Conservation (phyloP, 164 flowering plant genomes). For the Vitis vinifera region ASM3070453v1 NC_081823.1:1737501-1738000, state of each 20-base stretch:
- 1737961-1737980: too few species aligned
- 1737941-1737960: too few species aligned
- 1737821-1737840: too few species aligned
- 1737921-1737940: too few species aligned
- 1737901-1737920: too few species aligned
- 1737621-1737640: neutral
- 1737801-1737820: neutral
- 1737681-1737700: neutral
- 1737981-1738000: too few species aligned
- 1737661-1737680: neutral
- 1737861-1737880: too few species aligned
- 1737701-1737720: neutral
- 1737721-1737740: neutral
- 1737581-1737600: constrained; percentile 98
- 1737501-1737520: constrained; percentile 77
- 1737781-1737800: neutral
- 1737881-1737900: too few species aligned
- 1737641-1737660: neutral
- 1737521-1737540: constrained; percentile 98
- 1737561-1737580: constrained; percentile 84
- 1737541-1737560: constrained; percentile 75
- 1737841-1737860: too few species aligned
- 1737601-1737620: constrained; percentile 76
- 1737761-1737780: too few species aligned
- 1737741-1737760: too few species aligned